Evolutionary conservation across 306 rosid species (phyloP), one percentile per base, ranked within the genome.

Genomic region (Pyrus bretschneideri): DNA sequence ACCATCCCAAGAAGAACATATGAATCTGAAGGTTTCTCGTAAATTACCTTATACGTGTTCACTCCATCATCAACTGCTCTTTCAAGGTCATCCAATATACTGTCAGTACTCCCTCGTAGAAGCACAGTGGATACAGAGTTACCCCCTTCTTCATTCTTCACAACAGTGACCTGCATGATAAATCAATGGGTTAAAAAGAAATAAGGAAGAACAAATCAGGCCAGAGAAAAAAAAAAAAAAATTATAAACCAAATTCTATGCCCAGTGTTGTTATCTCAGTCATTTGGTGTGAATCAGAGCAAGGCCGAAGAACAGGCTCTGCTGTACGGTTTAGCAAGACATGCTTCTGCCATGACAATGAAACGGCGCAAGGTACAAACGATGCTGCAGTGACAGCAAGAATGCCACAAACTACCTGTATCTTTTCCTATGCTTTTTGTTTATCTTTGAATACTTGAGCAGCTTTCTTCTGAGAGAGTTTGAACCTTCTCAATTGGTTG

Each of bases 11-110:
- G 27, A 79, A 25, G 35, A 85, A 54, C 55, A 58, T n/a, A 10
- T 1, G 64, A 71, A 62, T 54, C 19, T 69, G 35, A 13, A 58
- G 4, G 19, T 6, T 3, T 2, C 19, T 44, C 3, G 4, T 21
- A 74, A 82, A 80, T 76, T 80, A 95, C 98, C 92, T 89, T 94
- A 84, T 87, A 91, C 31, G 98, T 91, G 78, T 90, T 89, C 51
- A 94, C 96, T 59, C 98, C 98, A 83, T 91, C 98, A 83, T 92
- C 96, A 77, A 94, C 93, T 67, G 98, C 97, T 81, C 93, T 87
- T 88, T 94, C 97, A 69, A 91, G 96, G 81, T 91, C 98, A 81
- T 94, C 97, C 59, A 90, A 73, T 70, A 90, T 91, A 77, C 98
- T 91, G 77, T 93, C 94, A 9, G 97, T 91, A 77, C 97, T 90